Evolutionary conservation across 2,329 filamentous ascomycete species (phyloP), one percentile per base, ranked within the genome.

Genomic region (Aspergillus nomiae): DNA sequence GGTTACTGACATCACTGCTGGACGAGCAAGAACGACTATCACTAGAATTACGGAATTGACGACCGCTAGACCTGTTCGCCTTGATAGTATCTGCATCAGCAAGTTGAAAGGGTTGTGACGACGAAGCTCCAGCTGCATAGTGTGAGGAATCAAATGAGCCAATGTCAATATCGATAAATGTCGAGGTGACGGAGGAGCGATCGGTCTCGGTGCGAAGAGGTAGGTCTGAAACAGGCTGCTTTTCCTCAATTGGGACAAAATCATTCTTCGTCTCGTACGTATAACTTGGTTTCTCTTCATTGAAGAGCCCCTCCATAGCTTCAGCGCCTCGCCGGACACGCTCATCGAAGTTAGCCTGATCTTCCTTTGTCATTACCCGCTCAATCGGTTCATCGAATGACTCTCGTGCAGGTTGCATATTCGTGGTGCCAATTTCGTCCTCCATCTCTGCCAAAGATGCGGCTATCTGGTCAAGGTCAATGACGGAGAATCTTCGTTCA

Each of bases 261-360:
- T 80, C 80, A 53, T 82, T 83, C 56, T 85, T 80, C 9, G 81
- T 83, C 66, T 85, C 84, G 69, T 87, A 86, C 60, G 82, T 82
- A 71, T 89, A 89, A n/a, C 82, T 84, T 8, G 82, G 83, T 59
- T 81, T 81, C 36, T 82, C 78, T 41, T 82, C 80, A 64, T 89
- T 81, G 70, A 88, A 89, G 4, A 89, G 73, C 11, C 86, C 84
- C 61, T 86, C 82, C 68, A 89, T 80, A 2, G 83, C 84, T 48
- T 77, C 81, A 62, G 84, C 84, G 51, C 87, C 87, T 67, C 87
- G 80, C 53, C 83, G 82, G 53, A 87, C 85, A 30, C 84, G 83
- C 67, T 85, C 81, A 68, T 88, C 85, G 64, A 84, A 85, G 69
- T 86, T 84, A 16, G 81, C 80, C 65, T 82, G 81, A 63, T 86